Evolutionary conservation across 2,329 filamentous ascomycete genomes (phyloP), one percentile per base, ranked within the genome.

Genomic region (Neonectria faginata): DNA sequence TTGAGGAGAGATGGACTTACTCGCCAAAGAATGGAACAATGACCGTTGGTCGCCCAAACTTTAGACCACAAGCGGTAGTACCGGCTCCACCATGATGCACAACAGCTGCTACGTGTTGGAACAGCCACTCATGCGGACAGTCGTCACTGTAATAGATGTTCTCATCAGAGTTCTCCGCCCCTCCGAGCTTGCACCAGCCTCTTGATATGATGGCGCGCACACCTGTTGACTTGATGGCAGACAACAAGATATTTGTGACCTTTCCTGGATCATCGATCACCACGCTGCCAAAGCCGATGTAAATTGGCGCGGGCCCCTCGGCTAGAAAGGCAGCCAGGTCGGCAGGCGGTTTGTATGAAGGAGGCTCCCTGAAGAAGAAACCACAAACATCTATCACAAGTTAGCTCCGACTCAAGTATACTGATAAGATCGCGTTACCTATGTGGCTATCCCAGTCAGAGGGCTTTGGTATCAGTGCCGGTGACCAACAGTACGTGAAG

Each of bases 401-500:
- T 48, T 11, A 48, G 45, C 11, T 8, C n/a, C 8, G 1, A 18
- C 3, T 18, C 3, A n/a, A 29, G 3, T 7, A 11, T 44, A 10
- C 2, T 10, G 14, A 11, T 16, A 48, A 2, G 2, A 2, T 48
- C 8, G 10, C 7, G 9, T 29, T 48, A 29, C 85, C 85, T 29
- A 91, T 89, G 53, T 90, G 82, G 1, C 81, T 75, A 1, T 82
- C 84, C 90, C 89, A 92, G 70, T 92, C 89, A 2, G 80, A 79
- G 0, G 90, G 89, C 68, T 91, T 92, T 0, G 88, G 85, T 1
- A 92, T 87, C 11, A 92, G 76, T 5, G 88, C 83, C 0, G 89
- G 88, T 0, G 89, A 91, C 91, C 92, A 94, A 74, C 91, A 92
- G 70, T 94, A 95, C 0, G 92, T 93, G 64, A 90, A 90, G 0